phyloP scores from a whole-genome alignment of 2,329 filamentous ascomycete species.

The Colletotrichum sidae region DNA sequence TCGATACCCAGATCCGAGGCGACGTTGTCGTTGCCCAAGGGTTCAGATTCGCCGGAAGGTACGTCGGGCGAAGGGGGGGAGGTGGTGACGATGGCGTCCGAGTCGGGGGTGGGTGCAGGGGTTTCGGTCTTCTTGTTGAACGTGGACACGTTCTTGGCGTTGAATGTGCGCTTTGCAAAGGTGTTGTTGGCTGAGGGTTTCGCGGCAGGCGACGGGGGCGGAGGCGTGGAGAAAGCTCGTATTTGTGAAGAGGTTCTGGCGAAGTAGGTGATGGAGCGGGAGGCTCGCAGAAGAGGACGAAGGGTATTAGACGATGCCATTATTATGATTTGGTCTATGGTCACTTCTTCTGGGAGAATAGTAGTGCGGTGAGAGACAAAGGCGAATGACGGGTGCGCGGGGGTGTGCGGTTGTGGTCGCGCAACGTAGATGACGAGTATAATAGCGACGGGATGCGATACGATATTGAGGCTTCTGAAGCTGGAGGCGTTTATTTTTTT shows the following conservation, averaged over 20 bases:
- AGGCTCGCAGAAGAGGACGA: conserved; percentile 32
- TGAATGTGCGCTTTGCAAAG: no score
- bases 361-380: neutral
- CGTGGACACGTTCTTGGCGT: no score
- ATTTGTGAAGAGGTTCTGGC: neutral
- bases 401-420: neutral
- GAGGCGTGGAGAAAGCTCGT: neutral
- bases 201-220: neutral
- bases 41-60: neutral
- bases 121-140: neutral
- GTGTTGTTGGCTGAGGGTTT: neutral
- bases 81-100: neutral
- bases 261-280: conserved; percentile 10
- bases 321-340: neutral
- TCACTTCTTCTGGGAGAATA: no score
- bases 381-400: no score
- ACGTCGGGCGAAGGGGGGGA: neutral
- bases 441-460: neutral
- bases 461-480: conserved; percentile 11
- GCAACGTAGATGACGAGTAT: neutral
- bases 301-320: conserved; percentile 35
- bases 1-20: conserved; percentile 58
- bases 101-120: neutral
- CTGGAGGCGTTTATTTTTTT: no score
- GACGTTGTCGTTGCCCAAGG: neutral